A percentile compares a stretch with the other conserved stretches of the same genome.
Conservation (phyloP, 208 protist genomes). For the Trypanosoma avium region DNA sequence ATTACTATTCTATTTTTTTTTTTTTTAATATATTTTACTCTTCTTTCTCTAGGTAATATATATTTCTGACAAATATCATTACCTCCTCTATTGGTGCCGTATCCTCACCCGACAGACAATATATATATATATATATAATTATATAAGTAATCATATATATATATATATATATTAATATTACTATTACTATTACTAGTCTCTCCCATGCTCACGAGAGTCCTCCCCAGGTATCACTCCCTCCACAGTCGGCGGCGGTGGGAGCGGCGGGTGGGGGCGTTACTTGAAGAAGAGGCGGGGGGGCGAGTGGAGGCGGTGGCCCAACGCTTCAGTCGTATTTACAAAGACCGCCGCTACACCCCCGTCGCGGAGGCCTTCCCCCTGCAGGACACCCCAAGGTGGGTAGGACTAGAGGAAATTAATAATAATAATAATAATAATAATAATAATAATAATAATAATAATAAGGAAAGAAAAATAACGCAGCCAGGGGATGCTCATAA, state of each 20-base stretch:
- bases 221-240: conserved; percentile 27
- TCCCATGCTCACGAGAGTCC: conserved; percentile 14
- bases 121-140: too few relatives aligned
- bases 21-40: too few relatives aligned
- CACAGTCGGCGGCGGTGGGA: conserved; percentile 85
- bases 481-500: conserved; percentile 50
- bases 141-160: too few relatives aligned
- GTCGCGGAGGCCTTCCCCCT: conserved; percentile 84
- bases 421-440: too few relatives aligned
- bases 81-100: too few relatives aligned
- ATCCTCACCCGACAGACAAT: too few relatives aligned
- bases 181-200: not conserved
- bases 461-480: not conserved
- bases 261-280: conserved; percentile 75
- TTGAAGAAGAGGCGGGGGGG: conserved; percentile 59
- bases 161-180: too few relatives aligned
- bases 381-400: conserved; percentile 40
- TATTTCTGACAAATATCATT: too few relatives aligned
- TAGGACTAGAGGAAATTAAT: conserved; percentile 9
- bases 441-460: too few relatives aligned
- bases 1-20: too few relatives aligned
- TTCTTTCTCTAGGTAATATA: too few relatives aligned
- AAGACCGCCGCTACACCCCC: conserved; percentile 75
- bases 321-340: conserved; percentile 85
- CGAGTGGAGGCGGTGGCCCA: conserved; percentile 60